Evolutionary conservation across 805 yeast genomes (phyloP).

Genomic region (Wickerhamomyces chambardii): DNA sequence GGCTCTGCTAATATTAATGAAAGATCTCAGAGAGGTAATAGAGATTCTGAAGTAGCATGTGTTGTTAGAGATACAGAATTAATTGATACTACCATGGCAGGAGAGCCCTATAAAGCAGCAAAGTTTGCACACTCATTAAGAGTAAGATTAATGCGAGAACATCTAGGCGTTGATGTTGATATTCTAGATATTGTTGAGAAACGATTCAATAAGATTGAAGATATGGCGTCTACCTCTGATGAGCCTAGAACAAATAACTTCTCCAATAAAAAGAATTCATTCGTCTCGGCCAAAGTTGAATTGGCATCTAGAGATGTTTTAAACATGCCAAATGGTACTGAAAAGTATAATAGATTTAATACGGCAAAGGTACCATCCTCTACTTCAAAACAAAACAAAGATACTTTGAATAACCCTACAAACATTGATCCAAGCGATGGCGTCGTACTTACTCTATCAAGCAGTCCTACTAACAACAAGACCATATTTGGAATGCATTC

Average conservation of each 20-base stretch:
- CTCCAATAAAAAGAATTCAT: constrained; percentile 19
- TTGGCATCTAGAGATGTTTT: constrained; percentile 64
- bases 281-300: constrained; percentile 65
- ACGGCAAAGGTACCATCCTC: too few species aligned
- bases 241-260: constrained; percentile 32
- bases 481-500: too few species aligned
- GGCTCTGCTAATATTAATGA: constrained; percentile 98
- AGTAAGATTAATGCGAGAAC: constrained; percentile 93
- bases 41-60: constrained; percentile 94
- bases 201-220: constrained; percentile 39
- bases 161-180: constrained; percentile 90
- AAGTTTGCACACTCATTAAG: constrained; percentile 85
- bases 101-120: constrained; percentile 71
- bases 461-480: neutral
- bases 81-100: constrained; percentile 65
- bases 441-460: constrained; percentile 15
- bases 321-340: constrained; percentile 36
- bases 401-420: too few species aligned
- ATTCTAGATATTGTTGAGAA: constrained; percentile 74
- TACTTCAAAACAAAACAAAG: too few species aligned
- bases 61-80: constrained; percentile 77
- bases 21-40: constrained; percentile 86
- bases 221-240: constrained; percentile 20
- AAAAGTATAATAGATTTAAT: constrained; percentile 29
- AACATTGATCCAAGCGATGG: constrained; percentile 15